Conservation (phyloP, 805 yeast genomes). For the Wilhelminamyces savonicus region DNA sequence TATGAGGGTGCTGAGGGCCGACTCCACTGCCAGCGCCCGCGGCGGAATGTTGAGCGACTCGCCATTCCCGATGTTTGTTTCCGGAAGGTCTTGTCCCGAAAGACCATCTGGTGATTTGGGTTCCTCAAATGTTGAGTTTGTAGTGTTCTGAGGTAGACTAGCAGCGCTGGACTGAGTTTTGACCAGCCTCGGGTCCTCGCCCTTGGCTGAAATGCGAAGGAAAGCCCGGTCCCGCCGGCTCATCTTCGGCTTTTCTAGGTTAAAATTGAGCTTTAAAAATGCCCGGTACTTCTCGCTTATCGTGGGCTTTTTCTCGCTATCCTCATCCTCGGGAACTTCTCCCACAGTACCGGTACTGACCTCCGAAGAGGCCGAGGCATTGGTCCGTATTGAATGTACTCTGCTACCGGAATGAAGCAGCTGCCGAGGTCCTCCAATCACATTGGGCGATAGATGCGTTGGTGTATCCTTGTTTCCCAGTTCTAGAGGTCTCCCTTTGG, state of each 20-base stretch:
- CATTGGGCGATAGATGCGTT: neutral
- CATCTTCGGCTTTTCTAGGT: conserved; percentile 3
- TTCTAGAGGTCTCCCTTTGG: conserved; percentile 5
- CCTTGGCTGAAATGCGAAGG: no score
- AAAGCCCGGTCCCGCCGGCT: no score
- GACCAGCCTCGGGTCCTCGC: no score
- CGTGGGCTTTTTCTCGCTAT: conserved; percentile 1
- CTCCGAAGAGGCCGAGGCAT: conserved; percentile 1
- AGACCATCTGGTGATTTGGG: no score
- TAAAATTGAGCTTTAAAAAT: conserved; percentile 7
- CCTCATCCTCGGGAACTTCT: conserved; percentile 24
- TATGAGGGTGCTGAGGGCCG: conserved; percentile 32
- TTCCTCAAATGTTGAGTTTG: no score
- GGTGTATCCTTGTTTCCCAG: neutral
- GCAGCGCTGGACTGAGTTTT: no score
- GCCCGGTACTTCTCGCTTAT: conserved; percentile 7
- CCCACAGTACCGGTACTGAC: conserved; percentile 13
- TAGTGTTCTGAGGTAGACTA: no score
- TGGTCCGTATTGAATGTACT: conserved; percentile 2
- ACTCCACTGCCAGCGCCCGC: conserved; percentile 36
- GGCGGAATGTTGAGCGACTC: conserved; percentile 37
- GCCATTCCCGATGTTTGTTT: no score
- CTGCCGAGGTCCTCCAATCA: neutral
- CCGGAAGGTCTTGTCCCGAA: no score
- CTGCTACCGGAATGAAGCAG: neutral